Evolutionary conservation across 2,329 filamentous ascomycete species (phyloP), one percentile per base, ranked within the genome.

Genomic region (Pestalotiopsis sp.): DNA sequence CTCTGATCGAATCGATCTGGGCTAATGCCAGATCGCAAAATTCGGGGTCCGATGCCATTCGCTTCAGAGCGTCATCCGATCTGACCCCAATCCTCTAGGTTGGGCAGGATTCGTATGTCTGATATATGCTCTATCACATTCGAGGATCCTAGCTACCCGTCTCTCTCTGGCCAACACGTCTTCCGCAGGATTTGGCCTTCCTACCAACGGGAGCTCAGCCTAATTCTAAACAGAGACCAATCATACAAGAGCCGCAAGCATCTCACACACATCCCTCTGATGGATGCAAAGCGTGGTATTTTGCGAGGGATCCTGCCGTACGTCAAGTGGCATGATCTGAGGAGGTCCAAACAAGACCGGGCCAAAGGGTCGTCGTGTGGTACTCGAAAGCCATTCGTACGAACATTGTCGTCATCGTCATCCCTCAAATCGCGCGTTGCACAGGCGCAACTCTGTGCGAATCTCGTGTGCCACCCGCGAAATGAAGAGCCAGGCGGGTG

Each of bases 11-110:
- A 36, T 36, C 59, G 59, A 62, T 62, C 59, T 62, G 25, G 36
- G 36, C 27, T 62, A n/a, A 36, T 62, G 59, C 59, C 27, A 62
- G 59, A 62, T 62, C 57, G 23, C 25, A 59, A n/a, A 59, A 59
- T 27, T 59, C 57, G 27, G 27, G 57, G 27, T 31, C 57, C 57
- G 27, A 59, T 27, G 57, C 20, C 57, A 59, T 52, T 52, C 45
- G 45, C 45, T 52, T 20, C 45, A 52, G 45, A 52, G 45, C 20
- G 45, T 52, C 45, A 52, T 52, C 45, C 45, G 45, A 52, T 52
- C 45, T 23, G 45, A 52, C 20, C 45, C 45, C 45, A 52, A 52
- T n/a, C 45, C 45, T 20, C 7, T 52, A 17, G 7, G 17, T n/a
- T n/a, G 45, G 45, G 17, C n/a, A 52, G 45, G 9, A 52, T 52